Conservation (phyloP, 106 monocot genomes). For the Gastrodia elata region DNA sequence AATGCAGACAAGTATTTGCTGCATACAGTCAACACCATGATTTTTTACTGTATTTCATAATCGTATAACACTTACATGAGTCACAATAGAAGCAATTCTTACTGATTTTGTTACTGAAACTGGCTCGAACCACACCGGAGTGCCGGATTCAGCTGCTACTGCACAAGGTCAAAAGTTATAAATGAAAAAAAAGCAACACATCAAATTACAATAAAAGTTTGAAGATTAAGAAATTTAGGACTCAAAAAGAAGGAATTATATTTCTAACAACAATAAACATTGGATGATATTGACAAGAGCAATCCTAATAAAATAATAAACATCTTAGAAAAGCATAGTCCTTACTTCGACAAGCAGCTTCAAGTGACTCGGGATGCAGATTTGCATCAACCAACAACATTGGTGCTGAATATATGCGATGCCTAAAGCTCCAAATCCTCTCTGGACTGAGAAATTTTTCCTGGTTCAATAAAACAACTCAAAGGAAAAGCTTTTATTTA, state of each 20-base stretch:
- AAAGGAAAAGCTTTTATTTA: neutral
- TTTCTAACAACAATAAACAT: no score
- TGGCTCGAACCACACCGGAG: conserved; percentile 80
- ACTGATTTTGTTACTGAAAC: conserved; percentile 63
- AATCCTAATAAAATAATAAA: no score
- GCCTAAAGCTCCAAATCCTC: conserved; percentile 44
- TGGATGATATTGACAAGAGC: no score
- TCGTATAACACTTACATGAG: conserved; percentile 53
- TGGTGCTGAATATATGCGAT: conserved; percentile 49
- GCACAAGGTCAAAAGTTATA: conserved; percentile 5
- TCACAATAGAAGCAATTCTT: conserved; percentile 54
- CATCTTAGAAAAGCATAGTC: neutral
- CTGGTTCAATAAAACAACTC: conserved; percentile 17
- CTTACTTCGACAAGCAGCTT: conserved; percentile 65
- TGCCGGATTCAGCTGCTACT: conserved; percentile 51
- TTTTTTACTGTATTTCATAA: no score
- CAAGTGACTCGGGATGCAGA: conserved; percentile 44
- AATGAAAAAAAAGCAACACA: neutral
- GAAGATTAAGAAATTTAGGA: no score
- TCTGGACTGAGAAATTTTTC: conserved; percentile 55
- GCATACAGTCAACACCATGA: no score
- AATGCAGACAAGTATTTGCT: no score
- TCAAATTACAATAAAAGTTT: neutral
- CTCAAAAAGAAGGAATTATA: no score
- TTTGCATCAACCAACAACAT: conserved; percentile 81